Evolutionary conservation across 2,329 filamentous ascomycete genomes (phyloP), one percentile per base, ranked within the genome.

Genomic region (Chalara sp.): DNA sequence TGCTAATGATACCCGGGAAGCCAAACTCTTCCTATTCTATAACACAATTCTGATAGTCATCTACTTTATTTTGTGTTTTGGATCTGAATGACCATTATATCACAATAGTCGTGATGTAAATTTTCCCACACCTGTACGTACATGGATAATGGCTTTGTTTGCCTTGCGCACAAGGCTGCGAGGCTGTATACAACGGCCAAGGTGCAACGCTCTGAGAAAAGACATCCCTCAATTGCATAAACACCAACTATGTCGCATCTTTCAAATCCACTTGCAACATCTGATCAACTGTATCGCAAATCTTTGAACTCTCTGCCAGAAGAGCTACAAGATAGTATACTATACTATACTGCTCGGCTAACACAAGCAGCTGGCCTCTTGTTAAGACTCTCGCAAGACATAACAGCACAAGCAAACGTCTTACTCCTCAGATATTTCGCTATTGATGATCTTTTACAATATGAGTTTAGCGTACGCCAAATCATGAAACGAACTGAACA

Each of bases 381-480:
- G 13, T 77, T 99, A 3, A 81, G 88, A 45, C 76, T 97, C 39
- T 87, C 89, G 6, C 90, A 96, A 65, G 88, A 90, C 59, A 81
- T 89, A 39, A 88, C 93, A 39, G 87, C 90, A 5, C 87, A 90
- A 63, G 89, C 91, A 3, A 88, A 91, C 63, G 82, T 96, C 40
- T 70, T 93, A 0, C 80, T 95, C 33, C 84, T 86, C 47, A 80
- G 92, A 11, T 93, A 89, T 70, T 95, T 87, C 85, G 72, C 89
- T 3, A 57, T 63, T 3, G 62, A 72, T 64, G 80, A 68, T 50
- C 75, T 70, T 63, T 79, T 78, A 72, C 70, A 68, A 55, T 72
- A 73, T 67, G 83, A 83, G 61, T 86, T 81, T 50, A 62, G 60
- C 44, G 63, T 65, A 58, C 10, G 54, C 48, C 3, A 62, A 47